Conservation (phyloP, 78 protist genomes). For the Dictyostelium brefeldianum region DNA sequence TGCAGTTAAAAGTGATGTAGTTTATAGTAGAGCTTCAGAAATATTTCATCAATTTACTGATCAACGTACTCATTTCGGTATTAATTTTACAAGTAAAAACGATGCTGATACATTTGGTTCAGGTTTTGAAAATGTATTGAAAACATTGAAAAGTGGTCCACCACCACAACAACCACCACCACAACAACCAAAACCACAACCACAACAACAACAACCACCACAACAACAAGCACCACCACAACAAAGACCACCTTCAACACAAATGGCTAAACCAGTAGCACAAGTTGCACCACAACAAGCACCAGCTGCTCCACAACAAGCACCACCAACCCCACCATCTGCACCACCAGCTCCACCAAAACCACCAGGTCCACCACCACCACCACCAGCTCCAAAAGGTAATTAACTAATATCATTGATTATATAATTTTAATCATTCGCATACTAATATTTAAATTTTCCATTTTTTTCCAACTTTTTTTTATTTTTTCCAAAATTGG, state of each 20-base stretch:
- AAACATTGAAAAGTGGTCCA: conserved; percentile 37
- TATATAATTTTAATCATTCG: too few species aligned
- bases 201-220: conserved; percentile 21
- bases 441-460: neutral
- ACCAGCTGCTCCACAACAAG: conserved; percentile 9
- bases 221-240: conserved; percentile 19
- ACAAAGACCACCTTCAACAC: conserved; percentile 10
- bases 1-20: conserved; percentile 64
- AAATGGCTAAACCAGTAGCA: conserved; percentile 16
- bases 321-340: conserved; percentile 29
- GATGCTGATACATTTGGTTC: conserved; percentile 71
- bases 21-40: conserved; percentile 70
- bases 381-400: conserved; percentile 46
- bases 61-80: conserved; percentile 78
- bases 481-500: neutral
- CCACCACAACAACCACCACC: conserved; percentile 2
- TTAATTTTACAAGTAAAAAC: conserved; percentile 60
- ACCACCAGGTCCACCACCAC: conserved; percentile 58
- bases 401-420: neutral
- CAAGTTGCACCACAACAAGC: neutral
- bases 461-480: neutral
- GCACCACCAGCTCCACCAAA: conserved; percentile 43
- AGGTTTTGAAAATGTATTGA: conserved; percentile 76
- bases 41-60: conserved; percentile 82
- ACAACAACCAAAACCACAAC: neutral